Evolutionary conservation across 805 yeast genomes (phyloP), one percentile per base, ranked within the genome.

Genomic region (Jamesozyma jinghongensis): DNA sequence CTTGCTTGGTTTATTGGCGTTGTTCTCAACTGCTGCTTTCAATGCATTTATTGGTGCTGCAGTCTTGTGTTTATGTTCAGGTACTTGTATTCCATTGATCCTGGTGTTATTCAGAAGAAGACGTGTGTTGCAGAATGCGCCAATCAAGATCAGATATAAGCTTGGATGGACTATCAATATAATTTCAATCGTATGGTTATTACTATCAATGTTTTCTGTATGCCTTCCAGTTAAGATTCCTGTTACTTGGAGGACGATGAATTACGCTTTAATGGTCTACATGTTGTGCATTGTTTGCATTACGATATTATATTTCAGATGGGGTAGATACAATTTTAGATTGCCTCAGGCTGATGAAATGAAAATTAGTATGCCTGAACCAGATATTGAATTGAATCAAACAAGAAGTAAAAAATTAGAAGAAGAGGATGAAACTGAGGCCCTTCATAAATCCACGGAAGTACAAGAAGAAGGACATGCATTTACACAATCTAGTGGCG

Each of bases 41-140:
- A 81, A 81, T 58, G 87, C 94, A 3, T 84, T 85, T 58, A 76
- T 84, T 65, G 92, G 94, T 0, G 79, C 88, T 14, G 79, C 90
- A 8, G 92, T 85, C 2, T 71, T 84, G 17, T 73, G 86, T 3
- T 64, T 85, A 43, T 79, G 86, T 37, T 67, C 82, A 25, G 85
- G 92, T 2, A 81, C 85, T 45, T 78, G 86, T 3, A 75, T 85
- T 13, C 94, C 94, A 2, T 78, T 84, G 19, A 49, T 79, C 0
- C 68, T 79, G n/a, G 72, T 77, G 3, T 53, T 83, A 54, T 53
- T 81, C 19, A 73, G 79, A 44, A 75, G 74, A 40, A 62, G 92
- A 41, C 61, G 65, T 36, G 78, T 79, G 43, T 68, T 83, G 27
- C 70, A 74, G 49, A 85, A 86, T 34, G 77, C 86, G 1, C 77